These are phyloP conservation scores for Ziziphus jujuba DNA, from an alignment of 306 rosid genomes.

Conservation along the genomic window DNA sequence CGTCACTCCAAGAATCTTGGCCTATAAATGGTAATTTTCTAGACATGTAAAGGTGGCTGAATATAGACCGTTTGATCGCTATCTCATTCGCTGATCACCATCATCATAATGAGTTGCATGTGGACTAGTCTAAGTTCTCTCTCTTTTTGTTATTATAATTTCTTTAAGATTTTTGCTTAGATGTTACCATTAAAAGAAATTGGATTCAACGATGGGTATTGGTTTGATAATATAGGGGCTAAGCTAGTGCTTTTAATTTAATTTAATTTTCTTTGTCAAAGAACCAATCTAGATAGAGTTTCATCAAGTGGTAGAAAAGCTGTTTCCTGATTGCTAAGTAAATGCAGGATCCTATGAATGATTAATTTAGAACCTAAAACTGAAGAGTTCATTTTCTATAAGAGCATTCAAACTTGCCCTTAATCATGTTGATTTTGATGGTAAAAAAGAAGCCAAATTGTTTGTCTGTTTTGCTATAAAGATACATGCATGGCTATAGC, in stretches of 20 bases:
- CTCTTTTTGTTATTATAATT: background rate
- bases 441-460: background rate
- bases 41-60: constrained; percentile 16
- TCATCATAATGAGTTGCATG: constrained; percentile 41
- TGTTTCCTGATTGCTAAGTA: constrained; percentile 35
- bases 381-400: background rate
- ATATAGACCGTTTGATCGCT: constrained; percentile 20
- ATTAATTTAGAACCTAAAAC: constrained; percentile 13
- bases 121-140: no score
- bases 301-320: constrained; percentile 26
- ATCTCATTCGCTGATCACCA: constrained; percentile 25
- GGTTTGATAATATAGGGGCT: background rate
- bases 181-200: background rate
- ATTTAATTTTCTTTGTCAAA: no score
- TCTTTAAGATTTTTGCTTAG: no score
- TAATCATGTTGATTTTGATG: constrained; percentile 20
- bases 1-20: constrained; percentile 46
- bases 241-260: background rate
- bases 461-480: no score
- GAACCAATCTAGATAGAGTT: constrained; percentile 28
- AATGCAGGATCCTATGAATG: background rate
- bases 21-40: constrained; percentile 9
- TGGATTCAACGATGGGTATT: constrained; percentile 23
- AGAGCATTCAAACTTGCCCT: no score
- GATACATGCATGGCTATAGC: no score